These are phyloP conservation scores for Aspergillus nanangensis DNA, from an alignment of 495 filamentous ascomycete genomes.

Conservation along the genomic window DNA sequence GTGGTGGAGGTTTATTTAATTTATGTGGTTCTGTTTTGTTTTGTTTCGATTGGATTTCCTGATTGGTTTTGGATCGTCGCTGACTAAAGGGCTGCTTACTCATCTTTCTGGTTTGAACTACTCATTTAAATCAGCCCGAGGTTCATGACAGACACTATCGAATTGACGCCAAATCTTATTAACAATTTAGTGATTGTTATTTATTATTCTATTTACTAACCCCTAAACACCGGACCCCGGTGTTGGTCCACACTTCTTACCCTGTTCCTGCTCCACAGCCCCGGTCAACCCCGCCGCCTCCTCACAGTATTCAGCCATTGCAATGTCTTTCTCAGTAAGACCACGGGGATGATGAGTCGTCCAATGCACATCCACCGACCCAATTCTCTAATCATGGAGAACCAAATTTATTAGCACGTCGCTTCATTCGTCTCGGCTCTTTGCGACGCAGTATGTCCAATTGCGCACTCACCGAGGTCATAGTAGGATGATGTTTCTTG, in stretches of 20 bases:
- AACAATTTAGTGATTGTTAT: too few relatives aligned
- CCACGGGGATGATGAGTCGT: constrained; percentile 70
- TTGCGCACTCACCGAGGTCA: constrained; percentile 42
- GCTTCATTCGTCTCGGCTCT: background rate
- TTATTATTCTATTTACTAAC: too few relatives aligned
- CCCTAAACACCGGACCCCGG: background rate
- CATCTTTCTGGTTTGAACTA: too few relatives aligned
- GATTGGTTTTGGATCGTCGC: too few relatives aligned
- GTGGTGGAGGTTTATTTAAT: too few relatives aligned
- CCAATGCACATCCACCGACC: constrained; percentile 54
- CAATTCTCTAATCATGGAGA: constrained; percentile 27
- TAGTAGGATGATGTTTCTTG: constrained; percentile 45
- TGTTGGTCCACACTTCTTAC: constrained; percentile 29
- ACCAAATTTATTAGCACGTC: background rate
- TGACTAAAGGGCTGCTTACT: too few relatives aligned
- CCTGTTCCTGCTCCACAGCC: constrained; percentile 30
- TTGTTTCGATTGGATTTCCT: too few relatives aligned
- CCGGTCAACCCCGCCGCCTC: constrained; percentile 41
- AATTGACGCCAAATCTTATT: too few relatives aligned
- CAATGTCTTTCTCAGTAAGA: constrained; percentile 63
- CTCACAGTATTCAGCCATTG: constrained; percentile 65
- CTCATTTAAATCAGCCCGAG: too few relatives aligned
- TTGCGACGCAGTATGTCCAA: background rate
- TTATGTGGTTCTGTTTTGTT: too few relatives aligned
- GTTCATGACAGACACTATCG: too few relatives aligned